Conservation (phyloP, 2,329 filamentous ascomycete genomes). For the Myriosclerotinia scirpicola region DNA sequence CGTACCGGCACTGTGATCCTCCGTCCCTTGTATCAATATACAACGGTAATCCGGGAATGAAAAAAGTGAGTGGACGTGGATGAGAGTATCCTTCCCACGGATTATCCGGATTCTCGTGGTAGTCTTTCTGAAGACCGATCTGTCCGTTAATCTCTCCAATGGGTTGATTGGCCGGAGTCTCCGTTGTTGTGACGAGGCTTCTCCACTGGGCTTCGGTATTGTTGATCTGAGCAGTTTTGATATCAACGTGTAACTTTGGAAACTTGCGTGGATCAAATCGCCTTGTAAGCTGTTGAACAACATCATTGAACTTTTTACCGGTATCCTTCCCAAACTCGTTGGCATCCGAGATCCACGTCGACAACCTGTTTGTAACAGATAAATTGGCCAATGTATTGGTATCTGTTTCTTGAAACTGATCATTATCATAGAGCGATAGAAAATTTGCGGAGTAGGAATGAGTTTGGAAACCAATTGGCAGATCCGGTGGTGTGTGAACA, state of each 20-base stretch:
- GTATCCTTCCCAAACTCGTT: conserved; percentile 67
- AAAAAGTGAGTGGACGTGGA: conserved; percentile 75
- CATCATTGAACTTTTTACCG: conserved; percentile 60
- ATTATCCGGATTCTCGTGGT: conserved; percentile 65
- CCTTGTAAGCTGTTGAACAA: conserved; percentile 58
- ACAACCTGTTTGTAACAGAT: conserved; percentile 70
- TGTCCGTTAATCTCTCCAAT: conserved; percentile 75
- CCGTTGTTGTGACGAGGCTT: conserved; percentile 47
- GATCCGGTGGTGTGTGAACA: conserved; percentile 70
- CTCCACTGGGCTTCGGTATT: conserved; percentile 66
- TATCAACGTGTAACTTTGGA: conserved; percentile 37
- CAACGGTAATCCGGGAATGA: conserved; percentile 83
- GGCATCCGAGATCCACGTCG: conserved; percentile 75
- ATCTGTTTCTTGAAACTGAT: conserved; percentile 57
- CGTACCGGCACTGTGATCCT: conserved; percentile 81
- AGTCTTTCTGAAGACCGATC: conserved; percentile 71
- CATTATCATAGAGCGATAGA: conserved; percentile 68
- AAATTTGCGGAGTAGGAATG: conserved; percentile 76
- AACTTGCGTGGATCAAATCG: conserved; percentile 34
- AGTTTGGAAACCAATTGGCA: conserved; percentile 60
- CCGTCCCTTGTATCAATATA: conserved; percentile 91
- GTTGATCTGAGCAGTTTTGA: conserved; percentile 31
- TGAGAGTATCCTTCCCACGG: conserved; percentile 66
- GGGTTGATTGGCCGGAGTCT: conserved; percentile 20
- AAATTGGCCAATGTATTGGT: conserved; percentile 80